Base-by-base conservation (phyloP, 2,329 filamentous ascomycete species). In the Kalaharituber pfeilii region DNA sequence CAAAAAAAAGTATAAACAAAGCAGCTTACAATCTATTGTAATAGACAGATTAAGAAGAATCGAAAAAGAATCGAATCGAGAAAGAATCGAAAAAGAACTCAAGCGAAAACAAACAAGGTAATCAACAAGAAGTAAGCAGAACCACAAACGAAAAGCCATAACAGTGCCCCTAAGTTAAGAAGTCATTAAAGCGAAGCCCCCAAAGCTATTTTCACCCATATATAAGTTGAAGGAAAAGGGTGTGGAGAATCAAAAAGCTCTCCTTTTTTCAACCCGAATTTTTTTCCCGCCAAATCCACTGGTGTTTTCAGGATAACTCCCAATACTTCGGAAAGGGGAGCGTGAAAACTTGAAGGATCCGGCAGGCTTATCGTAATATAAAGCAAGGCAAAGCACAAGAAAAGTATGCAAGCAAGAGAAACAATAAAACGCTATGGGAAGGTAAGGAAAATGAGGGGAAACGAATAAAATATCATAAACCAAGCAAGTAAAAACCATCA, bases 391-490 rank as follows among this genome's bases (percentile, higher is more conserved):
- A 62, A 56, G 53, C 54, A 51, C 57, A 60, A 42, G 57, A 57
- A 58, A 52, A 49, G 51, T 53, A 60, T 57, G 53, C 57, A 45
- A 58, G 64, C 61, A 53, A 58, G 62, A 61, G 59, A 57, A 62
- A 58, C 60, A 24, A 33, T 64, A 62, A 60, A 57, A 63, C 65
- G 62, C 63, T 64, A 63, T 69, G 67, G 53, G 53, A 65, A 64
- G 64, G 57, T 61, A 66, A 67, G 67, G 67, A 70, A 68, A 64
- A 57, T 60, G 60, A 61, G 59, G 57, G 61, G 57, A 59, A 57
- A 56, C 64, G 56, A 59, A 61, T 59, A n/a, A n/a, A n/a, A 57
- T 64, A 61, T 64, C 64, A 62, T 60, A 60, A 61, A 62, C 62
- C 60, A 56, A 60, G 58, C 60, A 63, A 61, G 58, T 54, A 64